Conservation (phyloP, 1,139 yeast genomes). For the Candida tropicalis region DNA sequence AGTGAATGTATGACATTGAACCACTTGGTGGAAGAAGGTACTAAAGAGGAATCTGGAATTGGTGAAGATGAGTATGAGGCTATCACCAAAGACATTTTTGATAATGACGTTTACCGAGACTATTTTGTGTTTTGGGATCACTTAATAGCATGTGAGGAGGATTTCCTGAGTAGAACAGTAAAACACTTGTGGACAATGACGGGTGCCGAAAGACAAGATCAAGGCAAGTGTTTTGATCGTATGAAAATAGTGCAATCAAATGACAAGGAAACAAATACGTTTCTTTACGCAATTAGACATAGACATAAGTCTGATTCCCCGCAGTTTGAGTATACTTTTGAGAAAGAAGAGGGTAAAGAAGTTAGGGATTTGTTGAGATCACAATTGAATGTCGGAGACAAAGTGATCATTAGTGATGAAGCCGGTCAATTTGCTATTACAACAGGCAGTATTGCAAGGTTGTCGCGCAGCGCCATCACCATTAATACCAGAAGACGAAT, state of each 20-base stretch:
- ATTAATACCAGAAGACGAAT: slow-evolving; percentile 57
- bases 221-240: slow-evolving; percentile 43
- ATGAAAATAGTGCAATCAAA: slow-evolving; percentile 50
- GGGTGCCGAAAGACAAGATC: slow-evolving; percentile 60
- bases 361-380: slow-evolving; percentile 22
- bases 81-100: slow-evolving; percentile 54
- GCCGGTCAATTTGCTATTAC: slow-evolving; percentile 76
- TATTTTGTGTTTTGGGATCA: slow-evolving; percentile 77
- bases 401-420: slow-evolving; percentile 78
- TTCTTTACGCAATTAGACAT: slow-evolving; percentile 10
- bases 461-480: slow-evolving; percentile 39
- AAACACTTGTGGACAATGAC: slow-evolving; percentile 72
- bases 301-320: slow-evolving; percentile 19
- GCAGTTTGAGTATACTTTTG: slow-evolving; percentile 50
- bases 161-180: slow-evolving; percentile 51
- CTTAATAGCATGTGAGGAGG: slow-evolving; percentile 75
- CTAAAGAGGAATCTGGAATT: slow-evolving; percentile 50
- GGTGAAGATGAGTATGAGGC: slow-evolving; percentile 44
- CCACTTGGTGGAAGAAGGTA: slow-evolving; percentile 60
- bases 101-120: slow-evolving; percentile 37
- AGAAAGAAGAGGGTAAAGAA: not conserved
- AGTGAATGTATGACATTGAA: slow-evolving; percentile 72
- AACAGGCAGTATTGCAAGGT: slow-evolving; percentile 54
- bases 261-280: slow-evolving; percentile 17
- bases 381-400: slow-evolving; percentile 54